Evolutionary conservation across 1,284 basidiomycete species (phyloP).

Genomic region (Irpex sp.): DNA sequence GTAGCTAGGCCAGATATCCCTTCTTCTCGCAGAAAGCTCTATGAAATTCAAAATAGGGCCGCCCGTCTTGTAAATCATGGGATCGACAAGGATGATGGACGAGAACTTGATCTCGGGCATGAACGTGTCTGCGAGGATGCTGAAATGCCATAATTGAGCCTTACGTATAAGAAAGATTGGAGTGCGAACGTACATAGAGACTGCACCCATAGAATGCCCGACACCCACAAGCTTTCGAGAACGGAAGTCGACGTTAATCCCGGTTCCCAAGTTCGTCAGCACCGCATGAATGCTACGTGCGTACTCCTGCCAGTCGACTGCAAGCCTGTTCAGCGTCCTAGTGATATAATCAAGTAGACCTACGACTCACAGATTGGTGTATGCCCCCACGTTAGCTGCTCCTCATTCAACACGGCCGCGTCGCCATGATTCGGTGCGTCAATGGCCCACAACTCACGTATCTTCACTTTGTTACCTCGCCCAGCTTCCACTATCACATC

Average conservation of each 20-base stretch:
- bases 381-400: slow-evolving; percentile 37
- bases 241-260: slow-evolving; percentile 31
- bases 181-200: slow-evolving; percentile 26
- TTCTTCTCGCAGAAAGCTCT: slow-evolving; percentile 31
- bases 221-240: slow-evolving; percentile 32
- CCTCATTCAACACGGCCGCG: slow-evolving; percentile 45
- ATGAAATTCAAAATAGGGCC: slow-evolving; percentile 5
- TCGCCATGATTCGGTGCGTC: slow-evolving; percentile 56
- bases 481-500: slow-evolving; percentile 20
- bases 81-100: slow-evolving; percentile 40
- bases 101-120: slow-evolving; percentile 34
- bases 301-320: slow-evolving; percentile 32
- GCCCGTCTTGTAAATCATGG: slow-evolving; percentile 32
- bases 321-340: not conserved
- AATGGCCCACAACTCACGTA: slow-evolving; percentile 50
- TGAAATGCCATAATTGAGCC: slow-evolving; percentile 15
- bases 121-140: slow-evolving; percentile 37
- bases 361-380: slow-evolving; percentile 35
- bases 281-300: slow-evolving; percentile 31
- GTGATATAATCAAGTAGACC: not conserved
- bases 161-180: not conserved
- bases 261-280: slow-evolving; percentile 29
- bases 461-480: slow-evolving; percentile 19
- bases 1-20: slow-evolving; percentile 48
- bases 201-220: slow-evolving; percentile 40